Base-by-base conservation (phyloP, 192 early-diverging fungal species). In the Backusella liffmaniae region DNA sequence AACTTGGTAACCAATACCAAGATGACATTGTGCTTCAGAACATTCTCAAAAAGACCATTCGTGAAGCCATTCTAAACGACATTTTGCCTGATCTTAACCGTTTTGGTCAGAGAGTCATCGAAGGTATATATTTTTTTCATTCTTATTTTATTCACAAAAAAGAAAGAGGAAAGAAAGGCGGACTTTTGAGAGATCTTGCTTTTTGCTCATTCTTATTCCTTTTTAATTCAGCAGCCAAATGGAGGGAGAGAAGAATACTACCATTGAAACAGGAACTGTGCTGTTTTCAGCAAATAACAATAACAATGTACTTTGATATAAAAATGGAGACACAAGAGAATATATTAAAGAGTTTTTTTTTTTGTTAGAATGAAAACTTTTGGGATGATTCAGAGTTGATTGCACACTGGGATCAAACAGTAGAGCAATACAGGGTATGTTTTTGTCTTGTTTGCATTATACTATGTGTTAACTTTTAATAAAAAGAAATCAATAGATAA, bases 41-140 rank as follows among this genome's bases (percentile, higher is more conserved):
- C 5, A 78, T 91, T 53, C 79, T 91, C 23, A 77, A 80, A 56
- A 78, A 84, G 51, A 75, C 76, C 39, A 66, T 91, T 35, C 89
- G 88, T 16, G 16, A 34, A 26, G 13, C 77, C 10, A 84, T 88
- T 16, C 44, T 86, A 16, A 67, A 53, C 0, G 77, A 82, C 12
- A 82, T 91, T 44, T 78, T 77, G n/a, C 82, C 85, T 71, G 87
- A 89, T 67, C 76, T 84, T 0, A 16, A 62, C 10, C 66, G 70
- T 6, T 80, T 87, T 35, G 86, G 86, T 3, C 49, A 80, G 36
- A 42, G 73, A 35, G 80, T 76, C 15, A 36, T 85, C 34, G 39
- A 70, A 39, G 81, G 77, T 74, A 77, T 74, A 77, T 2, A 59
- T 23, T 26, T 26, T 26, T 26, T 26, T 26, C 26, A 26, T 26